A percentile compares a stretch with the other conserved stretches of the same genome.
These are phyloP conservation scores for Colletotrichum melonis DNA, from an alignment of 2,329 filamentous ascomycete genomes.

Conservation along the genomic window DNA sequence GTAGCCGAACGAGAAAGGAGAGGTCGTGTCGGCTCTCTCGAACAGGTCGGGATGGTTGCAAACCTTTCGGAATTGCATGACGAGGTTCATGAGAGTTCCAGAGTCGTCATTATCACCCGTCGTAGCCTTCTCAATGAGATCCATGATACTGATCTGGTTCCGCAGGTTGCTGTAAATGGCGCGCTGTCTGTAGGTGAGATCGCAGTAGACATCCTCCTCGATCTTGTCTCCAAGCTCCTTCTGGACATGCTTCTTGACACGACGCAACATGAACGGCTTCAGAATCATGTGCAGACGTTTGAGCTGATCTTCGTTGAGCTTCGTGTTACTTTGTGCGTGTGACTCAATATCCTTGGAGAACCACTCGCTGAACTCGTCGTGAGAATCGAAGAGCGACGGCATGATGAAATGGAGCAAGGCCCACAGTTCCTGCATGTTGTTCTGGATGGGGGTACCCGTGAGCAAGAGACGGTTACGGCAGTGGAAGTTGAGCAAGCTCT, in stretches of 20 bases:
- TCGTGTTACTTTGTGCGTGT: conserved; percentile 98
- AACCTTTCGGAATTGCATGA: conserved; percentile 99
- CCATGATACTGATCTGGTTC: conserved; percentile 98
- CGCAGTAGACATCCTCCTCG: conserved; percentile 94
- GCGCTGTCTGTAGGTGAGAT: conserved; percentile 94
- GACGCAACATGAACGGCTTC: conserved; percentile 99
- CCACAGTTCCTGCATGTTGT: conserved; percentile 99
- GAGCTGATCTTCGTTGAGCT: conserved; percentile 97
- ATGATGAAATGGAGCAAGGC: conserved; percentile 98
- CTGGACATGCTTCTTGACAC: conserved; percentile 99
- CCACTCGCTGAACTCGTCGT: conserved; percentile 94
- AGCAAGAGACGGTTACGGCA: conserved; percentile 94
- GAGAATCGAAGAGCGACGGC: conserved; percentile 97
- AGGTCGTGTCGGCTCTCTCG: conserved; percentile 91
- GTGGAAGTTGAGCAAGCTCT: conserved; percentile 91
- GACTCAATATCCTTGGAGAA: conserved; percentile 98
- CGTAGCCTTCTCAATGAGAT: conserved; percentile 96
- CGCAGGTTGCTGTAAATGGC: conserved; percentile 92
- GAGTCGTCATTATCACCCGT: conserved; percentile 95
- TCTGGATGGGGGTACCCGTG: conserved; percentile 97
- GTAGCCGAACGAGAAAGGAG: conserved; percentile 83
- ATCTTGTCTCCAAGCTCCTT: conserved; percentile 99
- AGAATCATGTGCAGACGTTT: conserved; percentile 98
- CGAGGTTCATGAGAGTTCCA: conserved; percentile 96
- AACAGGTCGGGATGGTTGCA: conserved; percentile 99